A percentile compares a stretch with the other conserved stretches of the same genome.
Conservation (phyloP, 2,329 filamentous ascomycete species). For the Waltergamsia citrina region DNA sequence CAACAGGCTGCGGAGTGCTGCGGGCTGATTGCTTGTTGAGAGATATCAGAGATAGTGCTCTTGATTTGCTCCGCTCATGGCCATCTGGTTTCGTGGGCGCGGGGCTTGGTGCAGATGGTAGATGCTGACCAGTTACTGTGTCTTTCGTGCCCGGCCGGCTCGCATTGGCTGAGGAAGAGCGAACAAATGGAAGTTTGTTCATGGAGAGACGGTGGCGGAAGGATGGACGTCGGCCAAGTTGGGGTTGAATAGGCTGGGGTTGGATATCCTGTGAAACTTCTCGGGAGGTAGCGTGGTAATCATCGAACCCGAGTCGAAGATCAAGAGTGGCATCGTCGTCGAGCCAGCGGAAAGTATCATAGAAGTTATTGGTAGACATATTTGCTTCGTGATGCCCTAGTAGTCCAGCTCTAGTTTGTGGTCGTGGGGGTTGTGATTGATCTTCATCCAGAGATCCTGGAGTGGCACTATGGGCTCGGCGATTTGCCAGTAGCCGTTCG, state of each 20-base stretch:
- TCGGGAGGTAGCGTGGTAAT: constrained; percentile 59
- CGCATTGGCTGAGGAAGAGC: constrained; percentile 38
- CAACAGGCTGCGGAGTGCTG: constrained; percentile 37
- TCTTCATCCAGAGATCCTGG: constrained; percentile 16
- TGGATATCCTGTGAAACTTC: constrained; percentile 42
- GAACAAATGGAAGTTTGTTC: constrained; percentile 53
- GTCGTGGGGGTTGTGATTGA: not conserved
- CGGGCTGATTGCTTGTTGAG: constrained; percentile 27
- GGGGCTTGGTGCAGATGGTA: constrained; percentile 9
- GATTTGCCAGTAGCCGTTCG: constrained; percentile 52
- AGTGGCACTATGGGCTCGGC: constrained; percentile 26
- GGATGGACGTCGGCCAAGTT: constrained; percentile 40
- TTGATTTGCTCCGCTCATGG: constrained; percentile 41
- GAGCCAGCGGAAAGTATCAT: constrained; percentile 64
- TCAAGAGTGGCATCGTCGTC: constrained; percentile 66
- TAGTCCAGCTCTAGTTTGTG: not conserved
- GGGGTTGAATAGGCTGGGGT: constrained; percentile 24
- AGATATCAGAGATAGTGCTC: constrained; percentile 43
- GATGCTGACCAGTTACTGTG: constrained; percentile 12
- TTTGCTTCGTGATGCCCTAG: constrained; percentile 1
- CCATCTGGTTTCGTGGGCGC: constrained; percentile 6
- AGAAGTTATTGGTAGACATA: constrained; percentile 43
- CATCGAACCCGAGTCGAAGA: constrained; percentile 54
- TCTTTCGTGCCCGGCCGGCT: constrained; percentile 38
- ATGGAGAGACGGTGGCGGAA: constrained; percentile 67